Evolutionary conservation across 2,329 filamentous ascomycete species (phyloP), one percentile per base, ranked within the genome.

Genomic region (Neopestalotiopsis sp.): DNA sequence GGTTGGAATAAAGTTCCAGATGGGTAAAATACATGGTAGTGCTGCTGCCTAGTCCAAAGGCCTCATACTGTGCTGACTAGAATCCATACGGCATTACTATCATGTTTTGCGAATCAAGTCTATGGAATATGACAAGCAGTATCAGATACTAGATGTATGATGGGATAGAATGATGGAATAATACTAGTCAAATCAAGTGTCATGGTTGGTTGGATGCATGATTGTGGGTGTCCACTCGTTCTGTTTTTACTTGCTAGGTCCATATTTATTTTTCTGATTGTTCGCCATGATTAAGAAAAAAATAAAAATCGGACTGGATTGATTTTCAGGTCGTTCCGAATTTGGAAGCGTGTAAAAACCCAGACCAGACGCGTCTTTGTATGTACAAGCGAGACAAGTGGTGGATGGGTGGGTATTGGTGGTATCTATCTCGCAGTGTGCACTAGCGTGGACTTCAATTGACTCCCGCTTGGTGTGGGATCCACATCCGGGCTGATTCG

Each of bases 401-500:
- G 24, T 28, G 24, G 24, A 28, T 28, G 24, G 56, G 49, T 65
- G 40, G 30, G 59, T 64, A 45, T 45, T 40, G 28, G 32, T 64
- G 20, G 56, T 28, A 38, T 10, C 10, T 38, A 10, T 38, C 34
- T 38, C 34, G 34, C 34, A 7, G 6, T 38, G 34, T 14, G 30
- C 28, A 14, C 57, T 30, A 30, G 57, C 57, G 57, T 24, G 45
- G 6, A 53, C n/a, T n/a, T 58, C 3, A 28, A 30, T 30, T 28
- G 14, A 24, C 28, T 45, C 17, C 30, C 17, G 56, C 58, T 28
- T 28, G 24, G 4, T 28, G 3, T 28, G 24, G 58, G n/a, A 20
- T 62, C 68, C 69, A 38, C 49, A 17, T 42, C 71, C 71, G 70
- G 74, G 74, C 76, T 79, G 77, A 79, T 79, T 76, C 78, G 77